These are phyloP conservation scores for Endotrypanum monterogeii DNA, from an alignment of 208 protist genomes.

Conservation along the genomic window DNA sequence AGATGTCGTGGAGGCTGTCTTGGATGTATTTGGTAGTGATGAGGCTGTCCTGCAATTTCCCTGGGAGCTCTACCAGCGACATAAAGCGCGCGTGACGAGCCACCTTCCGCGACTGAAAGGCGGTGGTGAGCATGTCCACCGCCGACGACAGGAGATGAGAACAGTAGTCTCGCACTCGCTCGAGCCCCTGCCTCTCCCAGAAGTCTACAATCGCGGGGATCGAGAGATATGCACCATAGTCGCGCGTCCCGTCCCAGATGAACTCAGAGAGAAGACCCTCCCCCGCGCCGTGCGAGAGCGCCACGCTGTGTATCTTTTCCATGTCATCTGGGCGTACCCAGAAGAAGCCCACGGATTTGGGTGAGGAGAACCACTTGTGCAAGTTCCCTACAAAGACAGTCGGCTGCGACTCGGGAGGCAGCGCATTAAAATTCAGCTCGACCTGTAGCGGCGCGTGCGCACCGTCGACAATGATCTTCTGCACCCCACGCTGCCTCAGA, in stretches of 20 bases:
- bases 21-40: slow-evolving; percentile 83
- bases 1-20: slow-evolving; percentile 74
- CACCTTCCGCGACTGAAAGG: slow-evolving; percentile 69
- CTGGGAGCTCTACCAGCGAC: slow-evolving; percentile 86
- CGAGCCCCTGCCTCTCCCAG: slow-evolving; percentile 65
- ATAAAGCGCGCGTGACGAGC: slow-evolving; percentile 79
- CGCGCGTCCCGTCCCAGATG: slow-evolving; percentile 90
- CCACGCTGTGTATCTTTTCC: slow-evolving; percentile 64
- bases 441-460: slow-evolving; percentile 86
- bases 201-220: slow-evolving; percentile 81
- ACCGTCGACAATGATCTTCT: slow-evolving; percentile 89
- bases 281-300: slow-evolving; percentile 87
- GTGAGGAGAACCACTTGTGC: slow-evolving; percentile 92
- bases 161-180: slow-evolving; percentile 66
- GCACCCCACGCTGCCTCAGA: slow-evolving; percentile 62
- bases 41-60: slow-evolving; percentile 57
- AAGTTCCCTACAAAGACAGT: slow-evolving; percentile 86
- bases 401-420: slow-evolving; percentile 54
- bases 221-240: slow-evolving; percentile 84
- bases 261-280: slow-evolving; percentile 89
- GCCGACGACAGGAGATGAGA: slow-evolving; percentile 48
- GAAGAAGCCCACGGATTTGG: slow-evolving; percentile 89
- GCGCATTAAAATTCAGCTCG: slow-evolving; percentile 68
- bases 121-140: slow-evolving; percentile 63
- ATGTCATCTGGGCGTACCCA: slow-evolving; percentile 56